A percentile compares a stretch with the other conserved stretches of the same genome.
These are phyloP conservation scores for Plasmodium falciparum DNA, from an alignment of 169 alveolate species.

Conservation along the genomic window DNA sequence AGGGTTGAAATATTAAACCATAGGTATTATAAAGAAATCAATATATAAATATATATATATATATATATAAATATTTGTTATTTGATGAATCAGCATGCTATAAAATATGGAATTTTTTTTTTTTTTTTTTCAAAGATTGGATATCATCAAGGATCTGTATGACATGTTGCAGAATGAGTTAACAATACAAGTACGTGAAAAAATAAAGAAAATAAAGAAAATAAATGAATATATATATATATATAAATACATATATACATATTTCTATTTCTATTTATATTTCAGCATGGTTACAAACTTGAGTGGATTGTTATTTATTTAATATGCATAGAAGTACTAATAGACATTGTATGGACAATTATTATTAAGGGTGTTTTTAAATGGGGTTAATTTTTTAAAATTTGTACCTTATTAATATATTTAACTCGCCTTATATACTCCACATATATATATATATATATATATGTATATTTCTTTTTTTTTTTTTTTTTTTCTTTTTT, in stretches of 20 bases:
- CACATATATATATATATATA: background rate
- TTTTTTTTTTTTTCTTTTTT: slow-evolving; percentile 12
- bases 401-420: background rate
- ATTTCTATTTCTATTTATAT: background rate
- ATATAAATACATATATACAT: background rate
- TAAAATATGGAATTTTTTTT: background rate
- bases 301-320: slow-evolving; percentile 90
- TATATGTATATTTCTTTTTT: background rate
- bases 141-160: slow-evolving; percentile 88
- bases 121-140: slow-evolving; percentile 76
- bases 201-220: background rate
- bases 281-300: slow-evolving; percentile 89
- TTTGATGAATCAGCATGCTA: background rate
- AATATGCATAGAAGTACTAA: slow-evolving; percentile 86
- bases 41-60: slow-evolving; percentile 1
- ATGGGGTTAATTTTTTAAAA: slow-evolving; percentile 77
- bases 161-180: slow-evolving; percentile 90
- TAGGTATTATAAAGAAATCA: slow-evolving; percentile 69
- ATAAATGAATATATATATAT: background rate
- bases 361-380: slow-evolving; percentile 86
- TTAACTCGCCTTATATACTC: background rate
- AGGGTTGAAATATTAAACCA: slow-evolving; percentile 89
- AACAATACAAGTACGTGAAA: slow-evolving; percentile 79
- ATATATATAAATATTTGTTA: background rate
- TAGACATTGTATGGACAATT: slow-evolving; percentile 90